phyloP scores from a whole-genome alignment of 371 early-diverging fungal species.

The Rhizomucor miehei region DNA sequence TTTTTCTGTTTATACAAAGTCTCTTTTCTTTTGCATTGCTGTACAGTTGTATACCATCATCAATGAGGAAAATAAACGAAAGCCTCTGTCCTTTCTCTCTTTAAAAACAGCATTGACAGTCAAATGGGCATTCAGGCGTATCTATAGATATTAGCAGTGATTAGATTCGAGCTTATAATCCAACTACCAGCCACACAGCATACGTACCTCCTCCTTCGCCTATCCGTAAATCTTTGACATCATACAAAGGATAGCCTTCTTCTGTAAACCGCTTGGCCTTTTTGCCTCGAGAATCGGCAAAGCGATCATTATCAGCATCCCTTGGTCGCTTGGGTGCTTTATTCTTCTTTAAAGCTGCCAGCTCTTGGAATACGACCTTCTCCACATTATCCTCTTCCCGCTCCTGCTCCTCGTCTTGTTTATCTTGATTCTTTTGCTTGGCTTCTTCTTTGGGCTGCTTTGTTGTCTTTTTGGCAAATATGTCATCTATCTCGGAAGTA shows the following conservation, averaged over 20 bases:
- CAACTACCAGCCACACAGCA: too few relatives aligned
- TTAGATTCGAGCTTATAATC: not conserved
- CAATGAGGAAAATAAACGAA: not conserved
- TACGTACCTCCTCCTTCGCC: slow-evolving; percentile 28
- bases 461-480: slow-evolving; percentile 1
- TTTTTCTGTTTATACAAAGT: not conserved
- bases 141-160: slow-evolving; percentile 12
- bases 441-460: slow-evolving; percentile 14
- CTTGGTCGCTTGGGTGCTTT: slow-evolving; percentile 19
- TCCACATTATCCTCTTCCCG: slow-evolving; percentile 23
- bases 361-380: slow-evolving; percentile 46
- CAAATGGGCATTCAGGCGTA: slow-evolving; percentile 50
- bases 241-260: slow-evolving; percentile 51
- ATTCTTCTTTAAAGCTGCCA: slow-evolving; percentile 41
- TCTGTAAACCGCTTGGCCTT: slow-evolving; percentile 48
- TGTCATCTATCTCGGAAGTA: not conserved
- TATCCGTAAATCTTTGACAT: slow-evolving; percentile 44
- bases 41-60: not conserved
- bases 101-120: slow-evolving; percentile 46
- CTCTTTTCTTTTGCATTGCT: not conserved
- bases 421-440: slow-evolving; percentile 16
- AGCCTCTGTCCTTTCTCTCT: not conserved
- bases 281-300: slow-evolving; percentile 48
- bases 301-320: slow-evolving; percentile 28
- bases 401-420: slow-evolving; percentile 18